Conservation (phyloP, 2,329 filamentous ascomycete genomes). For the Penicillium sp. region DNA sequence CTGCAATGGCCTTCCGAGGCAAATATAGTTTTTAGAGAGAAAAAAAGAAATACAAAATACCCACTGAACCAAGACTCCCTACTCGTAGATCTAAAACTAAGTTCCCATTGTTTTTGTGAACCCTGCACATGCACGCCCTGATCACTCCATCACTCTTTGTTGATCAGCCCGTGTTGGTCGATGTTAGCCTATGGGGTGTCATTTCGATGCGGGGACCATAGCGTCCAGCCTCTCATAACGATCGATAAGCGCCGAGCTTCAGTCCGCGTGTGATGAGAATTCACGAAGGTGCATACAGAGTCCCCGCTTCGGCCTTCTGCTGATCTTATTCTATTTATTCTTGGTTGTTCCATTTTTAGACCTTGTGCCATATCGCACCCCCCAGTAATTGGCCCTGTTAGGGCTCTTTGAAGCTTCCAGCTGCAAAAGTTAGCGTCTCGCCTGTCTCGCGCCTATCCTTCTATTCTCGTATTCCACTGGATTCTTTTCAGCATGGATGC, state of each 20-base stretch:
- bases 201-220: conserved; percentile 16
- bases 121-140: conserved; percentile 5
- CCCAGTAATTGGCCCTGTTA: conserved; percentile 19
- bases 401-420: conserved; percentile 10
- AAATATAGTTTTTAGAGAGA: background rate
- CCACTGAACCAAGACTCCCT: background rate
- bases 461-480: conserved; percentile 9
- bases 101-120: background rate
- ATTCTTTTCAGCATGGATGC: conserved; percentile 32
- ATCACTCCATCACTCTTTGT: background rate
- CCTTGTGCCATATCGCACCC: conserved; percentile 17
- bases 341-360: conserved; percentile 29
- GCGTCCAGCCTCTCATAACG: conserved; percentile 21
- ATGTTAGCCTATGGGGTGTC: conserved; percentile 14
- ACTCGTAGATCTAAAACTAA: background rate
- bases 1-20: background rate
- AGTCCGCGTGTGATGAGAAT: conserved; percentile 36
- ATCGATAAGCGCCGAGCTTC: conserved; percentile 33
- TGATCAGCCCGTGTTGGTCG: conserved; percentile 1
- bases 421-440: conserved; percentile 19
- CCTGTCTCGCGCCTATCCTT: conserved; percentile 16
- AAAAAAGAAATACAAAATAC: background rate
- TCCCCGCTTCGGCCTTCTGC: conserved; percentile 20
- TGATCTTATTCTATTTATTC: background rate
- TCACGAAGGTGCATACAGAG: conserved; percentile 27